phyloP scores from a whole-genome alignment of 306 rosid genomes.

The Senna tora region DNA sequence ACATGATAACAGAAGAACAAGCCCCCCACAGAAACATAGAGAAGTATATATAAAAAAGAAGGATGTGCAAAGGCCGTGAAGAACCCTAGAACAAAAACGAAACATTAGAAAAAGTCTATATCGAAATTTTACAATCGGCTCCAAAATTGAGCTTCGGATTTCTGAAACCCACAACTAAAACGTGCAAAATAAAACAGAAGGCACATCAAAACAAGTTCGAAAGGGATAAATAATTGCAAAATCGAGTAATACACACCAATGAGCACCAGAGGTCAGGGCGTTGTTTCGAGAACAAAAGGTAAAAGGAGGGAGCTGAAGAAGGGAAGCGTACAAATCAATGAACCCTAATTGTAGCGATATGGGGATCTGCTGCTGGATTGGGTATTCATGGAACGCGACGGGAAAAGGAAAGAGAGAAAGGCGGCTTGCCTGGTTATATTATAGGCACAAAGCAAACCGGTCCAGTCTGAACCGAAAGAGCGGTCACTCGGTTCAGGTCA shows the following conservation, averaged over 20 bases:
- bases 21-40: too few species aligned
- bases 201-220: neutral
- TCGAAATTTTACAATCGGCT: neutral
- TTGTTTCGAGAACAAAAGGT: neutral
- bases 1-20: neutral
- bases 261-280: neutral
- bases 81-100: conserved; percentile 30
- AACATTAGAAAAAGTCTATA: neutral
- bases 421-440: neutral
- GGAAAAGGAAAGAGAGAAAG: neutral
- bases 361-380: neutral
- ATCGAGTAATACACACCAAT: conserved; percentile 19
- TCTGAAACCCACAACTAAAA: neutral
- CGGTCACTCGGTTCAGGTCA: too few species aligned
- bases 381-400: neutral
- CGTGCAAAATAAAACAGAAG: neutral
- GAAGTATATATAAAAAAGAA: neutral
- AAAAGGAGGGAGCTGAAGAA: neutral
- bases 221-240: neutral
- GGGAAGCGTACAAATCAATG: conserved; percentile 1
- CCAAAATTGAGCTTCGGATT: neutral
- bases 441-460: neutral
- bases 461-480: neutral
- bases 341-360: conserved; percentile 15
- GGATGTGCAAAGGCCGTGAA: neutral